Evolutionary conservation across 257 asterid species (phyloP).

Genomic region (Nicotiana tomentosiformis): DNA sequence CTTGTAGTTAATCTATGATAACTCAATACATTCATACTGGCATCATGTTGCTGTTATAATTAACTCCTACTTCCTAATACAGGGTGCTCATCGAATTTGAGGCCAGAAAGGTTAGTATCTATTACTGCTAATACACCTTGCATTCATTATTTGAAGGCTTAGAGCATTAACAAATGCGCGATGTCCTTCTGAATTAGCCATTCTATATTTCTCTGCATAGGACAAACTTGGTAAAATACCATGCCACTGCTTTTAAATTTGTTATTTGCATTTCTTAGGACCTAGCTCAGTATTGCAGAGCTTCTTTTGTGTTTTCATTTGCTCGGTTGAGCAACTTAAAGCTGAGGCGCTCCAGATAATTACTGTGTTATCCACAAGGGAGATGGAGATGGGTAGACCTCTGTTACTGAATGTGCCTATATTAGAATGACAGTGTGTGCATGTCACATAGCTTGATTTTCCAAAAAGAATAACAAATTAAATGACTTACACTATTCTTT

Average conservation of each 20-base stretch:
- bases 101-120: slow-evolving; percentile 49
- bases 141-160: background rate
- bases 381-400: background rate
- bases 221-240: background rate
- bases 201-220: background rate
- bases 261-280: background rate
- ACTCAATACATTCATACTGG: background rate
- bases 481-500: background rate
- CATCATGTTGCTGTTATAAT: background rate
- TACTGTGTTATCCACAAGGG: background rate
- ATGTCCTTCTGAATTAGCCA: background rate
- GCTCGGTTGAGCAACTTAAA: background rate
- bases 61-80: slow-evolving; percentile 15
- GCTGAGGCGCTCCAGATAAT: background rate
- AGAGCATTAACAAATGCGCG: background rate
- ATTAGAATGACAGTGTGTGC: background rate
- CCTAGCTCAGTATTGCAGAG: background rate
- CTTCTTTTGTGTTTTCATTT: background rate
- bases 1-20: background rate
- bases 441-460: background rate
- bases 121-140: slow-evolving; percentile 1
- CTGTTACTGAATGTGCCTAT: background rate
- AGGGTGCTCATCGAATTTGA: slow-evolving; percentile 41
- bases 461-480: background rate
- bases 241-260: background rate